phyloP scores from a whole-genome alignment of 192 early-diverging fungal species.

The Gonapodya sp. region DNA sequence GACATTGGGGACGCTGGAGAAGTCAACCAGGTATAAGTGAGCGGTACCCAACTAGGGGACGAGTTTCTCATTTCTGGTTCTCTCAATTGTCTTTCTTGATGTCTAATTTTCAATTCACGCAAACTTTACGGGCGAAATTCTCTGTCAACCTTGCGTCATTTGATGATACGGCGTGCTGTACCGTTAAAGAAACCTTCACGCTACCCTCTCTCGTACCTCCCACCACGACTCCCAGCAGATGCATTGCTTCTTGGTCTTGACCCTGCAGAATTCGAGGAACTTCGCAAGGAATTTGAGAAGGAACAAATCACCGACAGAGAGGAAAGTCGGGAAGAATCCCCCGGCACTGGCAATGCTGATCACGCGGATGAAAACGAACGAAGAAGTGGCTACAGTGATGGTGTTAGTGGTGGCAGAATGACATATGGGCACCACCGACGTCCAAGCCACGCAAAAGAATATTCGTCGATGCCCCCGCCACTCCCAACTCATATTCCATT shows the following conservation, averaged over 20 bases:
- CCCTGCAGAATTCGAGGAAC: not conserved
- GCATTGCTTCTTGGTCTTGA: not conserved
- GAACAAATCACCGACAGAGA: not conserved
- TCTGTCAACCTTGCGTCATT: not conserved
- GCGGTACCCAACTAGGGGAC: not conserved
- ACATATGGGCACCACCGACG: not conserved
- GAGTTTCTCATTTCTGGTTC: not conserved
- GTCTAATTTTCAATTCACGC: not conserved
- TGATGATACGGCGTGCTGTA: not conserved
- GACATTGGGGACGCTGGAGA: not conserved
- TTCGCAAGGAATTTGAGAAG: not conserved
- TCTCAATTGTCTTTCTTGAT: not conserved
- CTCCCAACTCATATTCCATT: not conserved
- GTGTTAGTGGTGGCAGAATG: not conserved
- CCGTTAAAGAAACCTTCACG: not conserved
- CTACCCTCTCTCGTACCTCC: no score
- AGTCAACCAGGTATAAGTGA: not conserved
- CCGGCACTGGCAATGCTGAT: no score
- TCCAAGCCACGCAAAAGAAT: not conserved
- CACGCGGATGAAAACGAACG: no score
- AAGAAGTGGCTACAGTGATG: not conserved
- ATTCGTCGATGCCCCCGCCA: not conserved
- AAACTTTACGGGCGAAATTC: not conserved
- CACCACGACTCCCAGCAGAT: not conserved
- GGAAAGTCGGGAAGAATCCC: not conserved